Conservation (phyloP, 129 eudicot genomes). For the Centrapalus pauciflorus region DNA sequence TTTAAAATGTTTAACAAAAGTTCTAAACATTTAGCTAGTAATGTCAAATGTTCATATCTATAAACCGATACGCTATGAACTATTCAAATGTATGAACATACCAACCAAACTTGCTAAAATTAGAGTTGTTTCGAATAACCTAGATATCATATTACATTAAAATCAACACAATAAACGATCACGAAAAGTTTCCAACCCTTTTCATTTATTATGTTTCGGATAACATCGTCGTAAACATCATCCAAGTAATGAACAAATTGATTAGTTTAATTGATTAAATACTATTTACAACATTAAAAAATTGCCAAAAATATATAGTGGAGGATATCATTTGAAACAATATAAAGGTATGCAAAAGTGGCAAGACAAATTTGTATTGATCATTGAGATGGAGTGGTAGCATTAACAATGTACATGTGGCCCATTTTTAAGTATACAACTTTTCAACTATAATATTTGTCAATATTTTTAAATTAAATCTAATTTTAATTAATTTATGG, state of each 20-base stretch:
- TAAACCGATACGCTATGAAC: too few species aligned
- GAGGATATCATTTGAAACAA: conserved; percentile 17
- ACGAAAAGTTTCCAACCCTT: too few species aligned
- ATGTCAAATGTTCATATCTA: too few species aligned
- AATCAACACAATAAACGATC: too few species aligned
- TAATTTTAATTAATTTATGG: background rate
- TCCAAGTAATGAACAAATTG: background rate
- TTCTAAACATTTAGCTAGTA: too few species aligned
- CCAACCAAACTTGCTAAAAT: too few species aligned
- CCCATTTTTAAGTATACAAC: conserved; percentile 1
- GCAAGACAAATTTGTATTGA: conserved; percentile 15
- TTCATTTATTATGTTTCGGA: too few species aligned
- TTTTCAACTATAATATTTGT: background rate
- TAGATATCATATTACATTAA: too few species aligned
- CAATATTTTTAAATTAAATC: background rate
- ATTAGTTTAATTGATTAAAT: background rate
- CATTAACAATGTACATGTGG: conserved; percentile 15
- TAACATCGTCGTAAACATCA: too few species aligned
- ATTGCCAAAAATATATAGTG: background rate
- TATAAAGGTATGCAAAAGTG: conserved; percentile 5
- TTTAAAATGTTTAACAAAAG: too few species aligned
- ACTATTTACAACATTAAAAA: background rate
- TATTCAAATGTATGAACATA: too few species aligned
- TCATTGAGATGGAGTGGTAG: conserved; percentile 18
- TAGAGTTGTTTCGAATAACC: too few species aligned